Evolutionary conservation across 2,329 filamentous ascomycete genomes (phyloP).

Genomic region (Aspergillus fumigatus): DNA sequence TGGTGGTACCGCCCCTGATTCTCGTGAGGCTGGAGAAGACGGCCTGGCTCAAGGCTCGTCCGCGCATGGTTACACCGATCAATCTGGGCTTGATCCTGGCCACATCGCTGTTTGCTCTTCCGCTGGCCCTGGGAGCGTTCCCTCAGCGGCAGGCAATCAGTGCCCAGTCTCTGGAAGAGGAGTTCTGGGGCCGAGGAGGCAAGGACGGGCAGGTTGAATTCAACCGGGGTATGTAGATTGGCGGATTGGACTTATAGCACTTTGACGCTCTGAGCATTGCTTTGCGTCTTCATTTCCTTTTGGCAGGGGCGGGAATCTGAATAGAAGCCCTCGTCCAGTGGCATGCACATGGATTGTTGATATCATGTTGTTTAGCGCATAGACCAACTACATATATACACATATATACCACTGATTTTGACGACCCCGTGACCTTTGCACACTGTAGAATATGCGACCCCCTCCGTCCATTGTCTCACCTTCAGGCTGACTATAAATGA

Average conservation of each 20-base stretch:
- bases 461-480: not conserved
- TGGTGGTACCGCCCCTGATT: slow-evolving; percentile 87
- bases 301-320: slow-evolving; percentile 1
- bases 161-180: slow-evolving; percentile 71
- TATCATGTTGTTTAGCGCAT: not conserved
- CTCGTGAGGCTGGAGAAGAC: slow-evolving; percentile 80
- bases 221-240: slow-evolving; percentile 77
- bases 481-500: not conserved
- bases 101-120: slow-evolving; percentile 83
- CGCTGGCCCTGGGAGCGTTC: slow-evolving; percentile 85
- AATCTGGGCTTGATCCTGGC: slow-evolving; percentile 83
- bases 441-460: not conserved
- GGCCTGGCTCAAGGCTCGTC: slow-evolving; percentile 73
- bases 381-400: not conserved
- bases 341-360: not conserved
- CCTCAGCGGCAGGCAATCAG: slow-evolving; percentile 82
- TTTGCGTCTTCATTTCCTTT: not conserved
- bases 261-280: slow-evolving; percentile 2
- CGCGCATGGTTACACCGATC: slow-evolving; percentile 70
- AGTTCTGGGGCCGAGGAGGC: slow-evolving; percentile 80
- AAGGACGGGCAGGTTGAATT: slow-evolving; percentile 84
- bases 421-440: not conserved
- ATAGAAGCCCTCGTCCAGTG: not conserved
- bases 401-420: not conserved
- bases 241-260: not conserved